Conservation (phyloP, 768 basidiomycete genomes). For the Boletus eberwhitei region DNA sequence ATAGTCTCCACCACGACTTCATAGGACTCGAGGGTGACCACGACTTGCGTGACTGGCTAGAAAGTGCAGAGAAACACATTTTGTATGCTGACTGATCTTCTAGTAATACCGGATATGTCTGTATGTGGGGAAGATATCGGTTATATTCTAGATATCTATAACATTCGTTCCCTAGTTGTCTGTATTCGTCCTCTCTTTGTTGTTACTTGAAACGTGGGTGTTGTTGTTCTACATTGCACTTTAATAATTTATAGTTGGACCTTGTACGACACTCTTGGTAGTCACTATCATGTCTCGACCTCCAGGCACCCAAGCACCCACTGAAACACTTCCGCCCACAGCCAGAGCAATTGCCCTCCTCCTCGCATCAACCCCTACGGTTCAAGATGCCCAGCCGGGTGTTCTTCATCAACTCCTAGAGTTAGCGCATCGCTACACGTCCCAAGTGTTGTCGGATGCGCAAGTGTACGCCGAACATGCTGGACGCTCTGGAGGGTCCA, state of each 20-base stretch:
- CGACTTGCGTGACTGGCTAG: constrained; percentile 71
- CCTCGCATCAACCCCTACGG: constrained; percentile 76
- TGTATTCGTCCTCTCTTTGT: constrained; percentile 5
- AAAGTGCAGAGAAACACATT: constrained; percentile 76
- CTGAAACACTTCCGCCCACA: constrained; percentile 77
- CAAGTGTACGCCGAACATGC: constrained; percentile 87
- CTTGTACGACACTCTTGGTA: neutral
- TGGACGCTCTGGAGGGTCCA: constrained; percentile 55
- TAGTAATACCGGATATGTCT: constrained; percentile 6
- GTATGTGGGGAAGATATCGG: constrained; percentile 10
- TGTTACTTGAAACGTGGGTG: neutral
- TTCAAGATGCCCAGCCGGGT: constrained; percentile 83
- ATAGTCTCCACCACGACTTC: constrained; percentile 63
- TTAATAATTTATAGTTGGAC: constrained; percentile 12
- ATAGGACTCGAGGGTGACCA: constrained; percentile 61
- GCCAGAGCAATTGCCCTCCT: constrained; percentile 82
- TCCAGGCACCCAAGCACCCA: constrained; percentile 28
- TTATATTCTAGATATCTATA: constrained; percentile 31
- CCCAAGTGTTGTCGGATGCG: constrained; percentile 80
- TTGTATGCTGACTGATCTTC: constrained; percentile 65
- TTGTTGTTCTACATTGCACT: neutral
- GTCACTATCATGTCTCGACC: constrained; percentile 38
- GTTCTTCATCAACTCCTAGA: constrained; percentile 86
- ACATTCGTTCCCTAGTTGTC: constrained; percentile 14
- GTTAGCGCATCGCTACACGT: constrained; percentile 80